phyloP scores from a whole-genome alignment of 495 filamentous ascomycete genomes.

The Cryomyces antarcticus region DNA sequence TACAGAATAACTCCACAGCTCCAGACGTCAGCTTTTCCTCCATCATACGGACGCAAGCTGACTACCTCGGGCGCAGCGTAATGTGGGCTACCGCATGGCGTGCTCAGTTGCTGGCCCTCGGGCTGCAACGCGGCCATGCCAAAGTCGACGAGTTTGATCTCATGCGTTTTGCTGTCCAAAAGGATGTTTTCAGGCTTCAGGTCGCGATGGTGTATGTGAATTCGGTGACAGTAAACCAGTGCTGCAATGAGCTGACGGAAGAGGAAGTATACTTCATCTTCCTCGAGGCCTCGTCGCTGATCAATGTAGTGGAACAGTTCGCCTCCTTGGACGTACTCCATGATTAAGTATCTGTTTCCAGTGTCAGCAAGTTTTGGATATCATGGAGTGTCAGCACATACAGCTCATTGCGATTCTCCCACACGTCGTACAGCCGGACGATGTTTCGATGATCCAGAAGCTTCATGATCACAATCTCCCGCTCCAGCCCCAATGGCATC shows the following conservation, averaged over 20 bases:
- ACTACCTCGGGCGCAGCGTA: slow-evolving; percentile 90
- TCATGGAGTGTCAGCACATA: slow-evolving; percentile 25
- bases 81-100: slow-evolving; percentile 89
- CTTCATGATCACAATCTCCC: slow-evolving; percentile 91
- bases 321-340: slow-evolving; percentile 84
- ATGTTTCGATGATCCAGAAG: slow-evolving; percentile 86
- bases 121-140: slow-evolving; percentile 94
- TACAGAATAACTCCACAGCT: slow-evolving; percentile 84
- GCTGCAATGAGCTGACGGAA: slow-evolving; percentile 91
- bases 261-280: slow-evolving; percentile 60
- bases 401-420: slow-evolving; percentile 89
- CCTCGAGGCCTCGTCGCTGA: slow-evolving; percentile 40
- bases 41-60: slow-evolving; percentile 48
- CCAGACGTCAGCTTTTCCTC: slow-evolving; percentile 78
- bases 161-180: slow-evolving; percentile 37
- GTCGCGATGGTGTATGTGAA: slow-evolving; percentile 90
- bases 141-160: slow-evolving; percentile 89
- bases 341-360: slow-evolving; percentile 60
- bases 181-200: slow-evolving; percentile 96
- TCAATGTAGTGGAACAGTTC: slow-evolving; percentile 76
- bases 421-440: slow-evolving; percentile 79
- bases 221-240: slow-evolving; percentile 74
- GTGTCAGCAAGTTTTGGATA: slow-evolving; percentile 9
- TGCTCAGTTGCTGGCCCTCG: slow-evolving; percentile 47
- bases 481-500: slow-evolving; percentile 73